Conservation (phyloP, 208 protist species). For the Herpetomonas tarakana region DNA sequence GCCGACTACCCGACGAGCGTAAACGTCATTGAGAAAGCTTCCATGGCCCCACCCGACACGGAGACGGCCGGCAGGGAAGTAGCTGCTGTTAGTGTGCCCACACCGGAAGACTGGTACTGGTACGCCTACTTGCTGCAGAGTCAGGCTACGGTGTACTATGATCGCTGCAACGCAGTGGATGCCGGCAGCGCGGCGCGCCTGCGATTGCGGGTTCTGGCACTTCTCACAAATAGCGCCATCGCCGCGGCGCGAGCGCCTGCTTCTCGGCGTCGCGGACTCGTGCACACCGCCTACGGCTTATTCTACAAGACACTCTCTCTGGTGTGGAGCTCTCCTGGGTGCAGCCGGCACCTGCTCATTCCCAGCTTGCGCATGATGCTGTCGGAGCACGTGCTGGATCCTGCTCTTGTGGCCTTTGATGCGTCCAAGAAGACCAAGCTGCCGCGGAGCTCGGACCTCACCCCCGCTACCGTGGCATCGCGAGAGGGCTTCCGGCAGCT, state of each 20-base stretch:
- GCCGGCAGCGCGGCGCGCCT: conserved; percentile 20
- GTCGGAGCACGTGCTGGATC: conserved; percentile 34
- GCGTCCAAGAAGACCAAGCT: not conserved
- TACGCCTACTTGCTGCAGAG: conserved; percentile 57
- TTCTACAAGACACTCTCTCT: conserved; percentile 30
- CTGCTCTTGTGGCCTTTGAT: conserved; percentile 8
- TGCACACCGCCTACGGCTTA: conserved; percentile 26
- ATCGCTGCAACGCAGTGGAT: conserved; percentile 28
- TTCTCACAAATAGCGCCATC: conserved; percentile 75
- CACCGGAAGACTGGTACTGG: conserved; percentile 56
- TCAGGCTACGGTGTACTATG: conserved; percentile 41
- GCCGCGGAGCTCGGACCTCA: not conserved
- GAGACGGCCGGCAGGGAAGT: not conserved
- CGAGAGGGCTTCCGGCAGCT: not conserved
- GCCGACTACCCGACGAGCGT: not conserved
- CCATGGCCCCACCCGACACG: not conserved
- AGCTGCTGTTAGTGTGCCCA: conserved; percentile 24
- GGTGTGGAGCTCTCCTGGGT: conserved; percentile 16
- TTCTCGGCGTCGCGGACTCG: conserved; percentile 12
- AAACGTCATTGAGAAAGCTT: not conserved
- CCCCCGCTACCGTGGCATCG: not conserved
- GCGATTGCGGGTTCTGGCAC: conserved; percentile 32
- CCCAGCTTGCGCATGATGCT: conserved; percentile 76
- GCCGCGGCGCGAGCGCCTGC: conserved; percentile 46
- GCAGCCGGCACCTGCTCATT: conserved; percentile 23